Base-by-base conservation (phyloP, 345 rosid genomes). In the Odontarrhena argentea region DNA sequence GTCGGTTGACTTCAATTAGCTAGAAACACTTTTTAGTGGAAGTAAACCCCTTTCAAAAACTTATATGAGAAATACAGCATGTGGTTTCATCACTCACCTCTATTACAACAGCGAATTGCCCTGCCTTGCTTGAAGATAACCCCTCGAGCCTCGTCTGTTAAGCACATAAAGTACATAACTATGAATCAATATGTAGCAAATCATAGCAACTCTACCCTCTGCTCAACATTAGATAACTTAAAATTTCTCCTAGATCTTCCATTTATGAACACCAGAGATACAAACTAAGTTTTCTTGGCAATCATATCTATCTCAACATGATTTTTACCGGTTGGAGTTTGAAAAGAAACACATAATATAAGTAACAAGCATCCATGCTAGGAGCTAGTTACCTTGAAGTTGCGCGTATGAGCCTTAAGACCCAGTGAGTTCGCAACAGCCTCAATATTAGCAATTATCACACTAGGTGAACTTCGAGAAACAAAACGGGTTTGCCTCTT, bases 401-500 rank as follows among this genome's bases (percentile, higher is more conserved):
- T 76, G 59, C 84, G 84, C 0, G 90, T 86, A 62, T 86, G 87
- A 71, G 84, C 85, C 71, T 83, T 80, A 49, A 84, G 79, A 64
- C 73, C 64, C 83, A 93, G 79, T 47, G 85, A 85, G 72, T 76
- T 65, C 5, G 96, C 94, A 82, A 80, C 91, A 68, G 79, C 81
- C 78, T 86, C 92, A 67, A 88, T 77, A 1, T 79, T 76, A 64
- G 95, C 82, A 59, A 87, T 71, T 76, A 94, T 84, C 41, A 58
- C 86, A 62, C 76, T 82, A 24, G 97, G 89, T 18, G 87, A 84
- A 54, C 77, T 77, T 56, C 85, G 79, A 61, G 94, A 92, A 28
- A 92, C 90, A 78, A 88, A 88, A 66, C 94, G 94, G 22, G 98
- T 92, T 80, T 88, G 98, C 62, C 87, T 74, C 71, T 83, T 88